Percentiles rank a stretch among this genome's conserved stretches.
Conservation (phyloP, 805 yeast species). For the Schwanniomyces polymorphus region DNA sequence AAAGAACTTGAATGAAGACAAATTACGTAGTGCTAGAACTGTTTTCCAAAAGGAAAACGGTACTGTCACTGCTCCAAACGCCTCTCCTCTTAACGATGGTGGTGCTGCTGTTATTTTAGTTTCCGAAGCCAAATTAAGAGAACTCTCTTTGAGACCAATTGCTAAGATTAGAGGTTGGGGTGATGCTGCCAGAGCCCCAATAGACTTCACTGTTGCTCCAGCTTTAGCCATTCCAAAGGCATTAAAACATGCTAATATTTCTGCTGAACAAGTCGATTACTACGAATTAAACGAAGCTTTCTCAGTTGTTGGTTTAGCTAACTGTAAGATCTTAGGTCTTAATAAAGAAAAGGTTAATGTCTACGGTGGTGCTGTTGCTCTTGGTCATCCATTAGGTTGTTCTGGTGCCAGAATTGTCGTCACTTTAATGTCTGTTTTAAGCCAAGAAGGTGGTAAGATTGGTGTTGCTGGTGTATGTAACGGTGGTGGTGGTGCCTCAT, state of each 20-base stretch:
- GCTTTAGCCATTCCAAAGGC: conserved; percentile 95
- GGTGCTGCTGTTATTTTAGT: conserved; percentile 93
- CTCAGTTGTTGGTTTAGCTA: conserved; percentile 93
- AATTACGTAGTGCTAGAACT: conserved; percentile 81
- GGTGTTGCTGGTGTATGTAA: conserved; percentile 98
- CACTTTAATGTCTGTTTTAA: conserved; percentile 76
- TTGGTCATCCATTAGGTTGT: conserved; percentile 94
- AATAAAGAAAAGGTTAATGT: conserved; percentile 73
- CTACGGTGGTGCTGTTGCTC: conserved; percentile 94
- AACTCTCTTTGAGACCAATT: conserved; percentile 83
- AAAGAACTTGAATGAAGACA: conserved; percentile 72
- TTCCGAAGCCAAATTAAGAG: conserved; percentile 80
- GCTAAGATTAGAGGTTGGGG: conserved; percentile 95
- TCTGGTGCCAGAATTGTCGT: conserved; percentile 95
- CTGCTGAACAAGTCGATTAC: conserved; percentile 71
- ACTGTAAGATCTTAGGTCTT: conserved; percentile 66
- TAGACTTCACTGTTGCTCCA: conserved; percentile 96
- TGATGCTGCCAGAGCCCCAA: conserved; percentile 95
- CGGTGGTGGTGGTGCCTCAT: conserved; percentile 99
- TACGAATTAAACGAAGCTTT: conserved; percentile 98
- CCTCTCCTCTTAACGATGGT: conserved; percentile 96
- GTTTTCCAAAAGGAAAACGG: conserved; percentile 94
- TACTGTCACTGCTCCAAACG: conserved; percentile 96
- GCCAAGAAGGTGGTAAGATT: conserved; percentile 75
- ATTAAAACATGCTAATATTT: conserved; percentile 75